Conservation (phyloP, 768 basidiomycete genomes). For the Calocera cornea region DNA sequence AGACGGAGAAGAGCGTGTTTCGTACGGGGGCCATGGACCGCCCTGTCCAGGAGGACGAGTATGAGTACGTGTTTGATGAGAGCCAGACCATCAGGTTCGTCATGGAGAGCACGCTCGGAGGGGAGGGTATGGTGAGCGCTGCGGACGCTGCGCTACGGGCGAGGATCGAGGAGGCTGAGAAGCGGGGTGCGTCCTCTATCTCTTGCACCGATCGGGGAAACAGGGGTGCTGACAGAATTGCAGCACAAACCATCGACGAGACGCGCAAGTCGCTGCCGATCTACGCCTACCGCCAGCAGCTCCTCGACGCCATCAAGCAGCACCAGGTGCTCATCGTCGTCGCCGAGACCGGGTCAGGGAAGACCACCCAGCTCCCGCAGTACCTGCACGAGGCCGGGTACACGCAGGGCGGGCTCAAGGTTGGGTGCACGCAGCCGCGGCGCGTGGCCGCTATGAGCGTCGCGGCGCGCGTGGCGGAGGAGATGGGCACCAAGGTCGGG, state of each 20-base stretch:
- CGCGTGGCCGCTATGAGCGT: slow-evolving; percentile 99
- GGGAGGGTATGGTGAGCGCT: slow-evolving; percentile 56
- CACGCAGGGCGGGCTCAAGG: slow-evolving; percentile 70
- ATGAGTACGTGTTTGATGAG: slow-evolving; percentile 98
- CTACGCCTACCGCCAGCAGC: slow-evolving; percentile 72
- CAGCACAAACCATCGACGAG: slow-evolving; percentile 82
- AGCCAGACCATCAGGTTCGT: slow-evolving; percentile 93
- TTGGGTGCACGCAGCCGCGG: slow-evolving; percentile 95
- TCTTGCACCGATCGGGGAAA: slow-evolving; percentile 1
- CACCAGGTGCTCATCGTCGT: slow-evolving; percentile 96
- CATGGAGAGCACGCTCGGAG: slow-evolving; percentile 61
- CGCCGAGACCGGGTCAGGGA: slow-evolving; percentile 96
- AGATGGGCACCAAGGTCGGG: slow-evolving; percentile 94
- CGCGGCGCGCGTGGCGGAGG: slow-evolving; percentile 95
- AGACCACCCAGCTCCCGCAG: slow-evolving; percentile 96
- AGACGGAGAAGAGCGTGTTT: slow-evolving; percentile 80
- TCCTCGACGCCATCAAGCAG: slow-evolving; percentile 76
- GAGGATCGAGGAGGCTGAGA: slow-evolving; percentile 85
- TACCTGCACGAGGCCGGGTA: slow-evolving; percentile 97
- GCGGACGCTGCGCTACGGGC: slow-evolving; percentile 74
- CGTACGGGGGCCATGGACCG: slow-evolving; percentile 88
- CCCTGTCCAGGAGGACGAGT: slow-evolving; percentile 62
- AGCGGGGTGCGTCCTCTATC: slow-evolving; percentile 48
- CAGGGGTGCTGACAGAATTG: background rate
- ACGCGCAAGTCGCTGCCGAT: slow-evolving; percentile 89